Evolutionary conservation across 257 asterid genomes (phyloP), one percentile per base, ranked within the genome.

Genomic region (Solanum virginianum): DNA sequence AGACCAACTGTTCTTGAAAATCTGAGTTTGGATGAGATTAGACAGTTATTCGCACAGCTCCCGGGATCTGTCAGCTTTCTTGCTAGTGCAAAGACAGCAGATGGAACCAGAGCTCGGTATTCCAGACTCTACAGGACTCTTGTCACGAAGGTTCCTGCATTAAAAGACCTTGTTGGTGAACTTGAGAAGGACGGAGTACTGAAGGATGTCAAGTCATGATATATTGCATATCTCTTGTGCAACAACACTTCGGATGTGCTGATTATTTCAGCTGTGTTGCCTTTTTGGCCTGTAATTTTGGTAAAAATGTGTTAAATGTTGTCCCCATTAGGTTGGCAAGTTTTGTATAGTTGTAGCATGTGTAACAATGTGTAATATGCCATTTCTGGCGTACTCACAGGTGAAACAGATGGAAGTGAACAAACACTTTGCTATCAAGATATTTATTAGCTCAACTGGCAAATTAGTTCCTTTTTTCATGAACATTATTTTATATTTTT

Each of bases 21-120:
- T 45, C 90, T 91, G 97, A 91, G 88, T 90, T 91, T 95, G 45
- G 98, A 97, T 54, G 97, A 91, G 90, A 92, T 95, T 85, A 97
- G 91, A 89, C 94, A 85, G 29, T 83, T 93, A 43, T 97, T 97
- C 81, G 74, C 92, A 2, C 93, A 92, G 88, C 98, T 97, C 22
- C 98, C 98, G 0, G 98, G 95, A 90, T 92, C 99, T 85, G 88
- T 97, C 53, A 94, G 98, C 87, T 80, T 94, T 85, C 99, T 97
- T 51, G 95, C 98, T 53, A 93, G 95, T 63, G 99, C 99, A 51
- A 88, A 98, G 88, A 97, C 99, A 11, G 99, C 95, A 10, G 98
- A 97, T 29, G 99, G 99, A 71, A 97, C 99, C 63, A 90, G 98
- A n/a, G 99, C 99, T 82, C 89, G 99, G n/a, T 97, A 93, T 89